Percentiles rank a stretch among this genome's conserved stretches.
Conservation (phyloP, 177 flowering plant species). For the Vitis hybrid region DNA sequence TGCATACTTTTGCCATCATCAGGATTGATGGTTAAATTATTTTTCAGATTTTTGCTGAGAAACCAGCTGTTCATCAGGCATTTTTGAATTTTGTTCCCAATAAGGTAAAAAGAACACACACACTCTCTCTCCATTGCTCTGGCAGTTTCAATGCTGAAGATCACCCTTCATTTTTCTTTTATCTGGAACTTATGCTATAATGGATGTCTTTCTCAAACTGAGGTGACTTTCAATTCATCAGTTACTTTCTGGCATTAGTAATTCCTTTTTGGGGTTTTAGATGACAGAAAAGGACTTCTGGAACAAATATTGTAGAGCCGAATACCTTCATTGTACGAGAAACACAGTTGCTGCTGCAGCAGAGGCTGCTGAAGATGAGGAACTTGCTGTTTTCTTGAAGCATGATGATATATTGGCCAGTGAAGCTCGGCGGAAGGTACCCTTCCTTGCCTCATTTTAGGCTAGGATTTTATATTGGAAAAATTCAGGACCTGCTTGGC, state of each 20-base stretch:
- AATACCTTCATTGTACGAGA: constrained; percentile 77
- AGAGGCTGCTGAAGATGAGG: constrained; percentile 99
- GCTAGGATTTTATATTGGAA: not conserved
- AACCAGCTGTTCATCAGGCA: constrained; percentile 94
- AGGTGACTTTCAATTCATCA: not conserved
- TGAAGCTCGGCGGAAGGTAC: constrained; percentile 84
- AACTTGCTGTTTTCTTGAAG: constrained; percentile 86
- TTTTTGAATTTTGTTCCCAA: constrained; percentile 73
- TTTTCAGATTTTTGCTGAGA: constrained; percentile 92
- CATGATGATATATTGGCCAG: constrained; percentile 81
- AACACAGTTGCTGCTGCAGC: constrained; percentile 85
- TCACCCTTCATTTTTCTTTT: not conserved
- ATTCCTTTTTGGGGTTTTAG: constrained; percentile 31
- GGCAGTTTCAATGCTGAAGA: not conserved
- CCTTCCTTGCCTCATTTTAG: not conserved
- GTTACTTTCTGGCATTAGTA: not conserved
- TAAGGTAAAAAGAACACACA: constrained; percentile 47
- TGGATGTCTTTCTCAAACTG: not conserved
- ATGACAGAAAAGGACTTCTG: constrained; percentile 91
- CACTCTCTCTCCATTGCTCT: not conserved
- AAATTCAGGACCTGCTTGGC: not conserved
- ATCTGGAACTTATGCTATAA: not conserved
- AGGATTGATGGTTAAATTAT: constrained; percentile 7
- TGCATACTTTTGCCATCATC: not conserved
- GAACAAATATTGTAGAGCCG: constrained; percentile 93